Evolutionary conservation across 305 asterid genomes (phyloP).

Genomic region (Fraxinus floribunda): DNA sequence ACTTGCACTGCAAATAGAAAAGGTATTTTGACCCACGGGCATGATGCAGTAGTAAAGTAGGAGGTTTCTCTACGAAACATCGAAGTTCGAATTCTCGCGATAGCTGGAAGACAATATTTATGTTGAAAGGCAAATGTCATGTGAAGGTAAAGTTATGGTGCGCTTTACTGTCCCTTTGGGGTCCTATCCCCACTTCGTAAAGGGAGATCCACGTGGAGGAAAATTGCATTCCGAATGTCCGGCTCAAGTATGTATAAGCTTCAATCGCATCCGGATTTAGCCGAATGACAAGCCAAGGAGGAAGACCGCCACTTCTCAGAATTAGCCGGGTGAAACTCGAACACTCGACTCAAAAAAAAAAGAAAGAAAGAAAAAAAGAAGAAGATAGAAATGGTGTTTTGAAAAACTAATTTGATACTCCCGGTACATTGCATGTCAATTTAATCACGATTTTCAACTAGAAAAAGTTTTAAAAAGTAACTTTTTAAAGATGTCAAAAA

Average conservation of each 20-base stretch:
- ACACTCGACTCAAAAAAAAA: too few relatives aligned
- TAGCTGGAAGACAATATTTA: background rate
- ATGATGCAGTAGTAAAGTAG: background rate
- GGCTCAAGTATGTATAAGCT: background rate
- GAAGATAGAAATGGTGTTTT: background rate
- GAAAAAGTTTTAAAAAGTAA: background rate
- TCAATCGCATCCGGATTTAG: too few relatives aligned
- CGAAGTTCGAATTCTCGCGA: background rate
- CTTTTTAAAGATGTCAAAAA: background rate
- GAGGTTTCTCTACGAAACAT: background rate
- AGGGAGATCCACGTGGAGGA: background rate
- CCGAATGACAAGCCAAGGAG: background rate
- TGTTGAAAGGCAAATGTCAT: background rate
- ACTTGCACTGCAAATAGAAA: background rate
- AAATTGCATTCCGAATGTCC: background rate
- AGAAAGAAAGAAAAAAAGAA: too few relatives aligned
- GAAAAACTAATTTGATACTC: background rate
- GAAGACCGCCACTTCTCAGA: background rate
- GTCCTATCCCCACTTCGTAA: background rate
- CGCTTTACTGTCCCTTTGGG: background rate
- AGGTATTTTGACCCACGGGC: background rate
- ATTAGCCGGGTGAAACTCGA: background rate
- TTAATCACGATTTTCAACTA: slow-evolving; percentile 4
- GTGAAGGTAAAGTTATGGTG: background rate
- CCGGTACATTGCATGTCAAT: background rate